These are phyloP conservation scores for Elsinoe batatas DNA, from an alignment of 2,329 filamentous ascomycete genomes.

Conservation along the genomic window DNA sequence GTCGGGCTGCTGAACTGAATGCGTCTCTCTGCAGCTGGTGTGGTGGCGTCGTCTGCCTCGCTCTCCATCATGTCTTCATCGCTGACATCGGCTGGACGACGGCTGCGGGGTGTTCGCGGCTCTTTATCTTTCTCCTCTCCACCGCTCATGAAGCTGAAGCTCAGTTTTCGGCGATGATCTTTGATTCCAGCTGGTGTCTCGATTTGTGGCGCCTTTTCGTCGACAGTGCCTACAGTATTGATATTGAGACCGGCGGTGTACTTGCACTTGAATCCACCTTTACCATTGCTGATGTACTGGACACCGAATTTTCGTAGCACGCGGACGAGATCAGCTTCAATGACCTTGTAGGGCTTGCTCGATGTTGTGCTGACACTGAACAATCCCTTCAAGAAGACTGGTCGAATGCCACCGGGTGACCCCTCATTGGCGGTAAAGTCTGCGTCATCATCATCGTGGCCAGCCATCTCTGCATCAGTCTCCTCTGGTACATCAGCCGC, in stretches of 20 bases:
- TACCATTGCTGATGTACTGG: slow-evolving; percentile 75
- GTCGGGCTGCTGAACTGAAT: slow-evolving; percentile 4
- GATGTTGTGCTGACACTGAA: slow-evolving; percentile 97
- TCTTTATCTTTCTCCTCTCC: slow-evolving; percentile 55
- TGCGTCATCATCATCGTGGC: slow-evolving; percentile 41
- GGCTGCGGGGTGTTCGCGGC: slow-evolving; percentile 38
- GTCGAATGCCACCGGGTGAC: slow-evolving; percentile 74
- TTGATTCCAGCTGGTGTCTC: slow-evolving; percentile 36
- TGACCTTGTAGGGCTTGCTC: slow-evolving; percentile 75
- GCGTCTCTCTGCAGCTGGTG: slow-evolving; percentile 15
- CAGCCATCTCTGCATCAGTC: slow-evolving; percentile 65
- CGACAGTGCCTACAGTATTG: slow-evolving; percentile 37
- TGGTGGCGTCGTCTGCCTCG: slow-evolving; percentile 24
- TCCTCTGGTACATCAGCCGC: slow-evolving; percentile 81
- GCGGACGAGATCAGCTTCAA: slow-evolving; percentile 80
- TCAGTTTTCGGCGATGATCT: slow-evolving; percentile 67
- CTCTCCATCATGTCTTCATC: slow-evolving; percentile 73
- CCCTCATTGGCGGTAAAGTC: slow-evolving; percentile 26
- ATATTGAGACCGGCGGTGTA: slow-evolving; percentile 85
- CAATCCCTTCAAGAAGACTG: slow-evolving; percentile 88
- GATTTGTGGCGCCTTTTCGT: slow-evolving; percentile 26
- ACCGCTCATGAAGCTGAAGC: slow-evolving; percentile 59
- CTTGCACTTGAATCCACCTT: slow-evolving; percentile 82
- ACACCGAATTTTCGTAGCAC: slow-evolving; percentile 81
- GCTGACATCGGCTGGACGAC: slow-evolving; percentile 50